Percentiles rank a stretch among this genome's conserved stretches.
Conservation (phyloP, 2,329 filamentous ascomycete genomes). For the Lasiodiplodia gonubiensis region DNA sequence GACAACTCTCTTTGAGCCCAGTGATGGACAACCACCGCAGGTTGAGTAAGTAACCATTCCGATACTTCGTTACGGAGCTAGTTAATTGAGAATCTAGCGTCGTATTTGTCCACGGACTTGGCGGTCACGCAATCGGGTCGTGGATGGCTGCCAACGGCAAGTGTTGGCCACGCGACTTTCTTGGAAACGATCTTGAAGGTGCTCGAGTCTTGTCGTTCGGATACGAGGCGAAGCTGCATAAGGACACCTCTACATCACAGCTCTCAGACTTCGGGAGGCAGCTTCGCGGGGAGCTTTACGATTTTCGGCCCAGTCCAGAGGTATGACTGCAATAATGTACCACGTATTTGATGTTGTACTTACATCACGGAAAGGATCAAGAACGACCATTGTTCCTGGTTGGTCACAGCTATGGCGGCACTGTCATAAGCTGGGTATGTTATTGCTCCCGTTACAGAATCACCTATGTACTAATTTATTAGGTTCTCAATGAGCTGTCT, state of each 20-base stretch:
- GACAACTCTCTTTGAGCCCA: conserved; percentile 5
- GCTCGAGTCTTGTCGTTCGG: background rate
- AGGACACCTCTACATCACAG: background rate
- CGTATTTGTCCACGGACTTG: conserved; percentile 7
- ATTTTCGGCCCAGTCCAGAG: background rate
- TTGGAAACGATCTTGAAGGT: background rate
- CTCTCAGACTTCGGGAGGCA: background rate
- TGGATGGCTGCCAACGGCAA: conserved; percentile 1
- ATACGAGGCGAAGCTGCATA: background rate
- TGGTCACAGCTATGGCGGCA: conserved; percentile 4
- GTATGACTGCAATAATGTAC: background rate
- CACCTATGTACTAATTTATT: background rate
- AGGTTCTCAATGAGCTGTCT: background rate
- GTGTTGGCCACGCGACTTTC: conserved; percentile 9
- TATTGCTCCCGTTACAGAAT: background rate
- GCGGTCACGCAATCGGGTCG: conserved; percentile 3
- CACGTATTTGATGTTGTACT: background rate
- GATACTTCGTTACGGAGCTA: background rate
- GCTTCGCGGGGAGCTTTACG: background rate
- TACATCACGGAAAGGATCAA: background rate
- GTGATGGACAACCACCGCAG: background rate
- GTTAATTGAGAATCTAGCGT: background rate
- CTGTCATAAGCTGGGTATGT: conserved; percentile 1
- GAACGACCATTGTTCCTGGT: conserved; percentile 10
- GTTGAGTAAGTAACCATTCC: background rate